These are phyloP conservation scores for Delphinella strobiligena DNA, from an alignment of 2,329 filamentous ascomycete species.

Conservation along the genomic window DNA sequence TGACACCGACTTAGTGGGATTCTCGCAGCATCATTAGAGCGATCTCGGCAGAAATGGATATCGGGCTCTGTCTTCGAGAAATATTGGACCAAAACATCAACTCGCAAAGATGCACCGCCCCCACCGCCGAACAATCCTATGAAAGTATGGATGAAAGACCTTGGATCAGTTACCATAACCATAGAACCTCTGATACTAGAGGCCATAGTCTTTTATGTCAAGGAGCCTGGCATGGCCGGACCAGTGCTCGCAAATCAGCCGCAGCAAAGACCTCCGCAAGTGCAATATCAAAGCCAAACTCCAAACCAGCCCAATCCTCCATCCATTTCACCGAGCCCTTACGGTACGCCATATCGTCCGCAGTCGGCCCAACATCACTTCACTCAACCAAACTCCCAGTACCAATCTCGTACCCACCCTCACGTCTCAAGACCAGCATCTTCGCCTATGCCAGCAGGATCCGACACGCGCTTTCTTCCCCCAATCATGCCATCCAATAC, in stretches of 20 bases:
- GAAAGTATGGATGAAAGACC: conserved; percentile 32
- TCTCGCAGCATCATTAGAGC: conserved; percentile 57
- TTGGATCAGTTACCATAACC: conserved; percentile 61
- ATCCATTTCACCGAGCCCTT: conserved; percentile 5
- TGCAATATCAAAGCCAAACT: conserved; percentile 9
- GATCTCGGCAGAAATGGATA: conserved; percentile 64
- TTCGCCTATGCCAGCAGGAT: conserved; percentile 2
- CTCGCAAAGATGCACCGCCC: conserved; percentile 48
- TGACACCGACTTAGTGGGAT: conserved; percentile 52
- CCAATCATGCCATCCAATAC: conserved; percentile 14
- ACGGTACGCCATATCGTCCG: conserved; percentile 6
- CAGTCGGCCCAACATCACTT: conserved; percentile 3
- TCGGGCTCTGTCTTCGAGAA: conserved; percentile 57
- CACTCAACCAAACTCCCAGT: conserved; percentile 6
- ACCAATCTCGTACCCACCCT: conserved; percentile 13
- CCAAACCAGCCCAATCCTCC: background rate
- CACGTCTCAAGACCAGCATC: conserved; percentile 5
- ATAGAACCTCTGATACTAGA: conserved; percentile 73
- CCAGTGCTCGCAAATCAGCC: conserved; percentile 11
- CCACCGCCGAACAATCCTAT: conserved; percentile 35
- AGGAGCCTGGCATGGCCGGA: conserved; percentile 36
- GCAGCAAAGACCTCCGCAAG: conserved; percentile 10
- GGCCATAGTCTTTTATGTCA: conserved; percentile 60
- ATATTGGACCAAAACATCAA: conserved; percentile 64
- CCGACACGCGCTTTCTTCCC: conserved; percentile 16